Conservation (phyloP, 1,284 basidiomycete genomes). For the Irpex lacteus region DNA sequence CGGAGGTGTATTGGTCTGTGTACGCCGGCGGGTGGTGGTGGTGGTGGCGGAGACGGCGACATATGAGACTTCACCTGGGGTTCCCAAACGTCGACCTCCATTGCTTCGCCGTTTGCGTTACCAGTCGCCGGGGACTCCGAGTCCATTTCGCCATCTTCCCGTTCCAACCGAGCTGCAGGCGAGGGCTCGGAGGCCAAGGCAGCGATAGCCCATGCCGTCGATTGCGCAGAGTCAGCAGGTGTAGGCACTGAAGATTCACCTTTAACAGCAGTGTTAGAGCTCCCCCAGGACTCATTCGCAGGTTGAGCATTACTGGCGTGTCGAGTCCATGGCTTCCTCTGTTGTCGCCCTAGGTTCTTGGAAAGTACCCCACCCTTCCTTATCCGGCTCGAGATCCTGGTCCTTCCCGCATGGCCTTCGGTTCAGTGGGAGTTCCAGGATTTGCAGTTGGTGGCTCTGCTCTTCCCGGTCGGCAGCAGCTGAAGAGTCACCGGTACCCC, state of each 20-base stretch:
- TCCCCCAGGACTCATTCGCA: background rate
- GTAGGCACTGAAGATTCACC: background rate
- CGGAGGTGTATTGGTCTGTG: background rate
- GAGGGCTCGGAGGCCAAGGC: background rate
- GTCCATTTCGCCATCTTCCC: background rate
- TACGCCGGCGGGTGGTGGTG: background rate
- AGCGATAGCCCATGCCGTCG: background rate
- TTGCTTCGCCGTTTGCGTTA: background rate
- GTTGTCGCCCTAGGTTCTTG: too few species aligned
- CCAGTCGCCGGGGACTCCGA: background rate
- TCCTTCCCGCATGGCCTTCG: too few species aligned
- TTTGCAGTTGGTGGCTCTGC: background rate
- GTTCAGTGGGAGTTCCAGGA: too few species aligned
- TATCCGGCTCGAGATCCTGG: too few species aligned
- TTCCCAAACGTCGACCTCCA: background rate
- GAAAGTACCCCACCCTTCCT: too few species aligned
- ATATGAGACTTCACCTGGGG: background rate
- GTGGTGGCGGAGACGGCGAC: background rate
- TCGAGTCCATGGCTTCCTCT: background rate
- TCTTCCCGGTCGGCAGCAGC: background rate
- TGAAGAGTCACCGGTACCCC: background rate
- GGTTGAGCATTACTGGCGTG: background rate
- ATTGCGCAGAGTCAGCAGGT: background rate
- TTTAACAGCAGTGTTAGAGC: background rate
- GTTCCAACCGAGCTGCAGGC: background rate